Percentiles rank a stretch among this genome's conserved stretches.
These are phyloP conservation scores for Neofusicoccum cordaticola DNA, from an alignment of 2,329 filamentous ascomycete species.

Conservation along the genomic window DNA sequence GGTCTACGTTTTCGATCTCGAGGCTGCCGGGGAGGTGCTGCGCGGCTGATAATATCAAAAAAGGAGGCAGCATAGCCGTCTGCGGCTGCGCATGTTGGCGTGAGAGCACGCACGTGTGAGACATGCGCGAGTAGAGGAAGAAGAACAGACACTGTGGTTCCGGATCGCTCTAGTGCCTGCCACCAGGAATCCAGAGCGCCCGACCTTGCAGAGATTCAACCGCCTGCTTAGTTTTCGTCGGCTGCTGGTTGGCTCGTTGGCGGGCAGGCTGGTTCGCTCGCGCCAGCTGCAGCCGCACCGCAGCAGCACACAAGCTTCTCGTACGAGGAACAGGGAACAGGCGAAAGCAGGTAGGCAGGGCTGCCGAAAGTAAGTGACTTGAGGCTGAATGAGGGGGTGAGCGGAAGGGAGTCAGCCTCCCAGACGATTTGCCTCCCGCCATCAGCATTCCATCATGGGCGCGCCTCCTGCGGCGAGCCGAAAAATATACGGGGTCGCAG, in stretches of 20 bases:
- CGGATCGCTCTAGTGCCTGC: no score
- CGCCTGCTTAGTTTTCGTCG: no score
- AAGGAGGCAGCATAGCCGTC: not conserved
- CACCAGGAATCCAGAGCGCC: no score
- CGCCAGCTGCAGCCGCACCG: not conserved
- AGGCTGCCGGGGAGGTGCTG: not conserved
- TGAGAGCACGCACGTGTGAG: not conserved
- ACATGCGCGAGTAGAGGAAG: not conserved
- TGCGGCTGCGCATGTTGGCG: no score
- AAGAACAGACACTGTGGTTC: not conserved
- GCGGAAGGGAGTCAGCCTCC: not conserved
- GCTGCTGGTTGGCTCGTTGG: not conserved
- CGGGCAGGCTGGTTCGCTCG: not conserved
- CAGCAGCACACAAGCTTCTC: not conserved
- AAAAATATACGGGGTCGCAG: slow-evolving; percentile 6
- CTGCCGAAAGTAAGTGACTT: not conserved
- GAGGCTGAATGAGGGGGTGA: not conserved
- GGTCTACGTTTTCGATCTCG: not conserved
- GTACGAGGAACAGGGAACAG: not conserved
- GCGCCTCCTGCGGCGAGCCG: slow-evolving; percentile 9
- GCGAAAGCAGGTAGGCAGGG: not conserved
- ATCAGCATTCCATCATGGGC: not conserved
- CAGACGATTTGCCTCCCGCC: not conserved
- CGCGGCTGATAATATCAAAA: not conserved
- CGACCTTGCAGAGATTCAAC: no score